Conservation (phyloP, 345 rosid genomes). For the Aethionema arabicum region DNA sequence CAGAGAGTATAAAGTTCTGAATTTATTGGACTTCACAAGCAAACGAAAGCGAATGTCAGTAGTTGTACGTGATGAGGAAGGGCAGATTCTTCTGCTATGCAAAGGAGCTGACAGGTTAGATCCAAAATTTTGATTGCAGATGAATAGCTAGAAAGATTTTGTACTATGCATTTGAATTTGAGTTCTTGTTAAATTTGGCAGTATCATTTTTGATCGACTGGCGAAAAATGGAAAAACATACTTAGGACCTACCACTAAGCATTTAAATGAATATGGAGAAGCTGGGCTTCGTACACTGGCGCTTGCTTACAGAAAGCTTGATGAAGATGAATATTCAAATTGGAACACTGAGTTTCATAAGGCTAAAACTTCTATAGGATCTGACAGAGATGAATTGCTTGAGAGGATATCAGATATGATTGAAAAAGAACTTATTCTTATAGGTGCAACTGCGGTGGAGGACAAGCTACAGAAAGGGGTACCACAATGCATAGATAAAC, state of each 20-base stretch:
- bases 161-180: not conserved
- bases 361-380: constrained; percentile 76
- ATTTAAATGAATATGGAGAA: constrained; percentile 93
- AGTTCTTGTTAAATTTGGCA: constrained; percentile 37
- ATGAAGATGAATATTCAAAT: constrained; percentile 64
- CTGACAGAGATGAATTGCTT: constrained; percentile 72
- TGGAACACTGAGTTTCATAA: constrained; percentile 83
- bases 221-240: constrained; percentile 69
- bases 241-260: constrained; percentile 65
- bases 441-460: constrained; percentile 99
- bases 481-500: constrained; percentile 96
- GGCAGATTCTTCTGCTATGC: constrained; percentile 77
- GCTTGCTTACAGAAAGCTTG: constrained; percentile 74
- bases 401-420: constrained; percentile 80
- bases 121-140: not conserved
- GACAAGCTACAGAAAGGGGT: constrained; percentile 98
- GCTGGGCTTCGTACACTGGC: constrained; percentile 89
- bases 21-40: constrained; percentile 91
- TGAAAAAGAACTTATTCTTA: constrained; percentile 82
- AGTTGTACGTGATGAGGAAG: constrained; percentile 70
- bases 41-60: constrained; percentile 97
- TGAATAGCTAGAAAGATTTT: constrained; percentile 11
- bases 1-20: constrained; percentile 95
- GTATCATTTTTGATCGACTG: constrained; percentile 86
- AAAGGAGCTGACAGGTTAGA: constrained; percentile 96